Percentiles rank a stretch among this genome's conserved stretches.
These are phyloP conservation scores for Pleoardoris graminearum DNA, from an alignment of 2,329 filamentous ascomycete species.

Conservation along the genomic window DNA sequence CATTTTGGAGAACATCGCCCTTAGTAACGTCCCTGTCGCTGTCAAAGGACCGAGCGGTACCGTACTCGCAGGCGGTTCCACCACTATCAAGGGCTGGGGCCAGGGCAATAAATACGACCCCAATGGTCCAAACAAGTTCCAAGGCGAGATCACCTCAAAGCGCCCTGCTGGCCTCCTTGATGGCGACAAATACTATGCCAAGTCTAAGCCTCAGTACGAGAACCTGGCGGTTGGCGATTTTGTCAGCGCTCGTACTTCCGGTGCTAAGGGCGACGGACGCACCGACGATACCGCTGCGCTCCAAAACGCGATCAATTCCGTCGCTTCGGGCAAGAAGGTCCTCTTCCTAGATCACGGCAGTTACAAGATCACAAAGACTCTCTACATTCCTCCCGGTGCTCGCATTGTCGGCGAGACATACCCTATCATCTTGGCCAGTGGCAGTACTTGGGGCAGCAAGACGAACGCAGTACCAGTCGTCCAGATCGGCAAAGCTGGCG, in stretches of 20 bases:
- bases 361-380: constrained; percentile 61
- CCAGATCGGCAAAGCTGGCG: constrained; percentile 66
- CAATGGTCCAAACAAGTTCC: constrained; percentile 50
- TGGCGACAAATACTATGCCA: constrained; percentile 54
- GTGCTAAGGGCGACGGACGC: constrained; percentile 77
- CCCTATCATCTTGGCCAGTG: constrained; percentile 81
- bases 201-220: constrained; percentile 56
- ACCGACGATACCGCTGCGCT: constrained; percentile 81
- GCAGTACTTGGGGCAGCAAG: constrained; percentile 55
- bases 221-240: constrained; percentile 64
- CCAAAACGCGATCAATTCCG: constrained; percentile 71
- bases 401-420: constrained; percentile 84
- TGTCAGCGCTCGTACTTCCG: constrained; percentile 52
- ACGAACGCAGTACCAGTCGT: constrained; percentile 65
- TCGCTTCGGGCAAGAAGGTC: constrained; percentile 57
- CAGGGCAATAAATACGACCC: constrained; percentile 44
- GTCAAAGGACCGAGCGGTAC: constrained; percentile 35
- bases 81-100: constrained; percentile 41
- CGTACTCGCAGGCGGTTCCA: constrained; percentile 38
- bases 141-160: constrained; percentile 51
- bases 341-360: constrained; percentile 64
- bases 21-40: constrained; percentile 40
- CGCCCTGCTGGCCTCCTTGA: constrained; percentile 55
- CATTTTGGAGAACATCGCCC: constrained; percentile 59
- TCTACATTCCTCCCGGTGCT: constrained; percentile 68